Percentiles rank a stretch among this genome's conserved stretches.
phyloP scores from a whole-genome alignment of 1,139 yeast species.

The Magnusiomyces ingens region DNA sequence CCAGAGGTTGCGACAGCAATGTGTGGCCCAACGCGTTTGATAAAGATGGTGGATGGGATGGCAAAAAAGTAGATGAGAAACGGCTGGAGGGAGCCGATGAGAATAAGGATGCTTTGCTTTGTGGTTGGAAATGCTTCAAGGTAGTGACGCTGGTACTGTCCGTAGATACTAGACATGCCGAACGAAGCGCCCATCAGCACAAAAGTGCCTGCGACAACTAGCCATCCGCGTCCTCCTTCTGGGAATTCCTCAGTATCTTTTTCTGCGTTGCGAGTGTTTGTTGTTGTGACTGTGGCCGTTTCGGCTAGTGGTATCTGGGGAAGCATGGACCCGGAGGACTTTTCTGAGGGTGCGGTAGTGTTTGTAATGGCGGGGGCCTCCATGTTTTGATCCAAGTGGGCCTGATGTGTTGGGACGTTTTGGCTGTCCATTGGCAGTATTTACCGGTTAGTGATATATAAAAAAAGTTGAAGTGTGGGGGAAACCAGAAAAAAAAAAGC shows the following conservation, averaged over 20 bases:
- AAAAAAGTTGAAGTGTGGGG: no score
- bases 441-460: no score
- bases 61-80: conserved; percentile 42
- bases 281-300: neutral
- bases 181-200: conserved; percentile 24
- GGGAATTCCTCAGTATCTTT: conserved; percentile 25
- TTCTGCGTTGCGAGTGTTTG: conserved; percentile 9
- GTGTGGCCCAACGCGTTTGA: conserved; percentile 41
- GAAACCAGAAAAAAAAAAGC: no score
- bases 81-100: conserved; percentile 46
- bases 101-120: conserved; percentile 39
- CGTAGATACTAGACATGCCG: conserved; percentile 51
- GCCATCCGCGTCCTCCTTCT: conserved; percentile 30
- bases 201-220: conserved; percentile 26
- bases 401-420: no score
- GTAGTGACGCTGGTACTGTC: conserved; percentile 54
- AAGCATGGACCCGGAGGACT: no score
- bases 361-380: no score
- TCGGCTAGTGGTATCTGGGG: no score
- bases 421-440: no score
- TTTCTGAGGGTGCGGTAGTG: no score
- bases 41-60: conserved; percentile 44
- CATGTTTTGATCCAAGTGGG: no score
- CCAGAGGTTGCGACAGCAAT: conserved; percentile 39
- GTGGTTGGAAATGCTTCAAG: conserved; percentile 41